Conservation (phyloP, 1,139 yeast species). For the Debaryomyces robertsiae region DNA sequence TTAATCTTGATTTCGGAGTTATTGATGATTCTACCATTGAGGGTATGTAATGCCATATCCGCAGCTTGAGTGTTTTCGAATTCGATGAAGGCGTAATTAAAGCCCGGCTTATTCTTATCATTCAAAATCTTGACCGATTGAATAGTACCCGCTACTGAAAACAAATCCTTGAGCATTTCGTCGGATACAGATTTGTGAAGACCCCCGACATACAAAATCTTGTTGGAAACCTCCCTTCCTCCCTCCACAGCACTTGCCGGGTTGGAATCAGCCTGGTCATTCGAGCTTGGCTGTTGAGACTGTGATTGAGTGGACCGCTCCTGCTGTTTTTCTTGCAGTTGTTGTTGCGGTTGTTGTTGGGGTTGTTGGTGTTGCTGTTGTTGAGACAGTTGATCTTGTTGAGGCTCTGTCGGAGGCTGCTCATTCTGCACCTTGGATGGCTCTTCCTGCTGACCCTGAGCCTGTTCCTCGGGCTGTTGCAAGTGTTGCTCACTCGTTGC, state of each 20-base stretch:
- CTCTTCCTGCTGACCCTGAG: not conserved
- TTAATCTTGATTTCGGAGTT: conserved; percentile 63
- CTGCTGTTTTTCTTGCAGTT: conserved; percentile 5
- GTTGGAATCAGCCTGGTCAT: conserved; percentile 10
- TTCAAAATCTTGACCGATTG: conserved; percentile 67
- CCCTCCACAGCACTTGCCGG: conserved; percentile 78
- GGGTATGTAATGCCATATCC: conserved; percentile 57
- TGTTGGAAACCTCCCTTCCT: conserved; percentile 76
- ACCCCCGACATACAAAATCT: conserved; percentile 76
- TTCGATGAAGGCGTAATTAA: conserved; percentile 84
- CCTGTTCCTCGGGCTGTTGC: conserved; percentile 1
- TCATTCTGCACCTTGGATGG: not conserved
- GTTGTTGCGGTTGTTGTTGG: conserved; percentile 11
- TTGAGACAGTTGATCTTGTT: conserved; percentile 11
- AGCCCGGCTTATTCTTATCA: conserved; percentile 74
- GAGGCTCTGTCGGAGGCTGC: conserved; percentile 2
- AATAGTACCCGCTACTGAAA: conserved; percentile 62
- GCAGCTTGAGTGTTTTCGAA: conserved; percentile 63
- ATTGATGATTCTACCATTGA: conserved; percentile 59
- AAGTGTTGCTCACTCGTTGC: conserved; percentile 1
- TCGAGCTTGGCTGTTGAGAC: conserved; percentile 9
- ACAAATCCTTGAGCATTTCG: conserved; percentile 59
- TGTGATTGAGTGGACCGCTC: conserved; percentile 20
- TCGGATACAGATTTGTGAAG: conserved; percentile 68
- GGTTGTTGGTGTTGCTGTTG: conserved; percentile 12